Base-by-base conservation (phyloP, 2,329 filamentous ascomycete species). In the Periglandula ipomoeae region DNA sequence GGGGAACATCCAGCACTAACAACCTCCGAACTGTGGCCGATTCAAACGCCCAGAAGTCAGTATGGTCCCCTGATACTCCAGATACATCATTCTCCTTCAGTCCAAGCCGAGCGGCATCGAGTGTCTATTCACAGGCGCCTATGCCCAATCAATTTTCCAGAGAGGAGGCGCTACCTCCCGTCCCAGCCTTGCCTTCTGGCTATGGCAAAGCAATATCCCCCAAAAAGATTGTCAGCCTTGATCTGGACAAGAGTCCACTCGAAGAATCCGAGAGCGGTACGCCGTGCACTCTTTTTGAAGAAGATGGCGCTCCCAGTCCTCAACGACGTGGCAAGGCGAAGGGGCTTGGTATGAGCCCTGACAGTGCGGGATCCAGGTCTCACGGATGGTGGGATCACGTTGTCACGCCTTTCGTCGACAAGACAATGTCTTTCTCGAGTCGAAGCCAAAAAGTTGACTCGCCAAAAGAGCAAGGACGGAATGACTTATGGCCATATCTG, bases 361-460 rank as follows among this genome's bases (percentile, higher is more conserved):
- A 72, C 43, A 78, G 76, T 37, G 78, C 76, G 24, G 74, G 71
- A 38, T 75, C 78, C 10, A 74, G 73, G 48, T 84, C 82, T 23
- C 73, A 75, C 51, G 85, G 85, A 19, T 89, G 85, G 85, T 89
- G 85, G 85, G 86, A 87, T 57, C 75, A 86, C 55, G 79, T 89
- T 48, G 82, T 78, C 7, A 86, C 85, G 1, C 85, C 85, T 0
- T 89, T 89, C 58, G 57, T 66, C 15, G 71, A 75, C 58, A 73
- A 56, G 58, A 65, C 56, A 44, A 57, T 67, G 13, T 73, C 71
- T 34, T 71, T 75, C 20, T 66, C 70, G 42, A 68, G 65, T 42
- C 65, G 66, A 42, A 65, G 58, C 56, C 49, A 62, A 44, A 63
- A 59, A 47, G 47, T 53, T 23, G 61, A 64, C 19, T 65, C 64